Evolutionary conservation across 2,329 filamentous ascomycete species (phyloP).

Genomic region (Exophiala spinifera): DNA sequence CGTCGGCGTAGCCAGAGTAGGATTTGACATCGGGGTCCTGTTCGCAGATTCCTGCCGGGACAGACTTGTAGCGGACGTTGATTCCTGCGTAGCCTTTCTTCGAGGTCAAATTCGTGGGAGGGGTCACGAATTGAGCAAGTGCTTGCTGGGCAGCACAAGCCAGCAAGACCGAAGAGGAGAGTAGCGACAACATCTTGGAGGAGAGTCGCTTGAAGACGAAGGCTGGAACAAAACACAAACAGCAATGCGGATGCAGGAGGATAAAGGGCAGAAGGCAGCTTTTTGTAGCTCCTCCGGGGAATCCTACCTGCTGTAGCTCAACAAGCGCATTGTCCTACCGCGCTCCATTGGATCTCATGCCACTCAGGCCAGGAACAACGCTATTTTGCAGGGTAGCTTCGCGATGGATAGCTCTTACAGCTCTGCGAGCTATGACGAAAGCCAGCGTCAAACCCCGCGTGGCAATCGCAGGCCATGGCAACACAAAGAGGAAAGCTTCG

Average conservation of each 20-base stretch:
- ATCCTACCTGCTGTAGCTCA: too few species aligned
- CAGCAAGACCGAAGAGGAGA: conserved; percentile 18
- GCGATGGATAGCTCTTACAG: background rate
- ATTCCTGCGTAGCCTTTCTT: conserved; percentile 39
- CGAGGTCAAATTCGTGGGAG: conserved; percentile 38
- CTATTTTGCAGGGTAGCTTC: too few species aligned
- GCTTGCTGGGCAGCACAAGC: conserved; percentile 14
- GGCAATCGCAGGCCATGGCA: conserved; percentile 4
- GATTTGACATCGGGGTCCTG: conserved; percentile 50
- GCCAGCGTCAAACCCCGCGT: background rate
- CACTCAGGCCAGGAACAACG: too few species aligned
- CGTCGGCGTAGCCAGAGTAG: conserved; percentile 60
- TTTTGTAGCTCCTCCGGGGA: background rate
- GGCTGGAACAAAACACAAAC: too few species aligned
- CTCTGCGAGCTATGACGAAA: background rate
- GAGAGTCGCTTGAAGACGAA: too few species aligned
- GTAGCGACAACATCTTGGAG: conserved; percentile 11
- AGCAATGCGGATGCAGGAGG: background rate
- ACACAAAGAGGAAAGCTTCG: background rate
- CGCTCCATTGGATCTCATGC: too few species aligned
- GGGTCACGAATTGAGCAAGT: conserved; percentile 37
- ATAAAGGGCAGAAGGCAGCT: conserved; percentile 3
- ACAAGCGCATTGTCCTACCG: too few species aligned
- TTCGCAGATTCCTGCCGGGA: conserved; percentile 48
- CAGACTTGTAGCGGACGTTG: conserved; percentile 49